These are phyloP conservation scores for Trichoderma koningiopsis DNA, from an alignment of 2,329 filamentous ascomycete species.

Conservation along the genomic window DNA sequence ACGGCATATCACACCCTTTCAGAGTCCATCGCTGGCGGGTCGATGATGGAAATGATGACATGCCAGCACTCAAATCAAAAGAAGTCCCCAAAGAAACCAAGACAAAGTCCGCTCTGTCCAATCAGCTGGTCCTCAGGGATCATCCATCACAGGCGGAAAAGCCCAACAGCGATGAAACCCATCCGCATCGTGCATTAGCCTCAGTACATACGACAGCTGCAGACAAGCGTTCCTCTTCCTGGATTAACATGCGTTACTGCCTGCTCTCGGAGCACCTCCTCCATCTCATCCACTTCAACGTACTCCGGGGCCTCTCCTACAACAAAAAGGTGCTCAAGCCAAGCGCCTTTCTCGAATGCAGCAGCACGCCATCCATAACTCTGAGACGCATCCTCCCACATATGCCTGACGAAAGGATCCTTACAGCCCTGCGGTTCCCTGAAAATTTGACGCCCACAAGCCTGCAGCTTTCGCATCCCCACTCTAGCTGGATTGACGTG, in stretches of 20 bases:
- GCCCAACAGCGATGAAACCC: background rate
- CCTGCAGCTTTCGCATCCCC: conserved; percentile 43
- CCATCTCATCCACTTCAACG: conserved; percentile 22
- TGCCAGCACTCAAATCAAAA: background rate
- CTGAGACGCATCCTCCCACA: background rate
- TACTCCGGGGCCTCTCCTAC: conserved; percentile 17
- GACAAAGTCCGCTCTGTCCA: background rate
- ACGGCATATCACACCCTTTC: background rate
- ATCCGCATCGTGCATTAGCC: conserved; percentile 4
- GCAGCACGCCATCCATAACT: background rate
- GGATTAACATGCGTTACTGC: conserved; percentile 3
- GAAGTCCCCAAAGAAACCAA: background rate
- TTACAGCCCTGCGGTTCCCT: background rate
- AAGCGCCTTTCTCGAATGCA: background rate
- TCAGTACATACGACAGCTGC: background rate
- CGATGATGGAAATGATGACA: background rate
- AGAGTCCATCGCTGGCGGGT: conserved; percentile 20
- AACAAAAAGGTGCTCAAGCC: conserved; percentile 8
- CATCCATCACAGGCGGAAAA: background rate
- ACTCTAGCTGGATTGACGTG: conserved; percentile 47
- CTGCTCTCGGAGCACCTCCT: conserved; percentile 18
- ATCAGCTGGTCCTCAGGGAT: background rate
- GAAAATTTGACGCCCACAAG: conserved; percentile 40
- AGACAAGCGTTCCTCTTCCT: background rate
- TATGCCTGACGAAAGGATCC: background rate